Base-by-base conservation (phyloP, 148 eudicot species). In the Linanthus parryae region DNA sequence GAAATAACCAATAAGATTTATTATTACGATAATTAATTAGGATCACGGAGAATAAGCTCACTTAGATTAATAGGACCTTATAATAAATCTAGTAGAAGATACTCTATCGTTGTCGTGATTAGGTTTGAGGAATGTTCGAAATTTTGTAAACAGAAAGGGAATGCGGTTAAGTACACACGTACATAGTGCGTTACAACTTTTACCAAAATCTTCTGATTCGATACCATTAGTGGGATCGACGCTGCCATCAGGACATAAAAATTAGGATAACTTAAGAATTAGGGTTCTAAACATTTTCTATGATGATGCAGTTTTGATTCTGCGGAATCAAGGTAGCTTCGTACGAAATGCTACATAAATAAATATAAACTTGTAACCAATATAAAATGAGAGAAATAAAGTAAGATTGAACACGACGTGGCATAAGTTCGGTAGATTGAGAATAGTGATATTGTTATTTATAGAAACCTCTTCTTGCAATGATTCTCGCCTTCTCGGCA, bases 1-100 rank as follows among this genome's bases (percentile, higher is more conserved):
- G 25, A 35, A 37, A 46, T 28, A 54, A 49, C 38, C 67, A 63
- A 63, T 54, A 10, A 16, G 36, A 15, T 27, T 46, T 54, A n/a
- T 29, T 19, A 37, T 6, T 3, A 3, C 12, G 29, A 39, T 54
- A 16, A 9, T 63, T n/a, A 29, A 46, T 16, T 35, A 24, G 24
- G 8, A 7, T 35, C 35, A 26, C 24, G 45, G 44, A 47, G 59
- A 62, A 42, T 35, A 62, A 34, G 10, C 26, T 47, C 62, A 37
- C 13, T 4, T 33, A 45, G 2, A 22, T 27, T 20, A 44, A 21
- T 13, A 17, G 60, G 33, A 43, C 8, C 27, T 14, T n/a, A 3
- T 13, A 46, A 5, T 46, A 43, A 31, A 44, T 52, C 15, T 35
- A 52, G 10, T 44, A n/a, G 39, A 57, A 31, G 61, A 57, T 57